These are phyloP conservation scores for Alloteropsis semialata DNA, from an alignment of 176 grass and related monocot species.

Conservation along the genomic window DNA sequence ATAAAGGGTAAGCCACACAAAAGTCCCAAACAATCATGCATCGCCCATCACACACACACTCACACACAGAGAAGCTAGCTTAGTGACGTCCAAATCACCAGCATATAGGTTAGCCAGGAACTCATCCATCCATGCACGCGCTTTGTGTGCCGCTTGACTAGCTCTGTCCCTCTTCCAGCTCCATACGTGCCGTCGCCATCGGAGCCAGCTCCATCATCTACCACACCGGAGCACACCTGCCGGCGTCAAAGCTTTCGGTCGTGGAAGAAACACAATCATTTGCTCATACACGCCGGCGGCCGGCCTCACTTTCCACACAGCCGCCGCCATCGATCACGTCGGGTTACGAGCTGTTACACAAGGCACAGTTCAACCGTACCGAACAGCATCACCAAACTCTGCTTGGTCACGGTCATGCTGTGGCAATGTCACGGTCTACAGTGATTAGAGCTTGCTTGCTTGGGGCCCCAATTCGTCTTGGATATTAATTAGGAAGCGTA, in stretches of 20 bases:
- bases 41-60: neutral
- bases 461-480: neutral
- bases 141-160: neutral
- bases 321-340: conserved; percentile 14
- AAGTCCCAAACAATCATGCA: neutral
- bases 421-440: neutral
- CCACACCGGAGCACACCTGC: too few relatives aligned
- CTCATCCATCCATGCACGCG: conserved; percentile 6
- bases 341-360: neutral
- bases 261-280: neutral
- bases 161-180: neutral
- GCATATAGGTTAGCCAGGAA: neutral
- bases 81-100: neutral
- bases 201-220: neutral
- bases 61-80: too few relatives aligned
- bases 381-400: neutral
- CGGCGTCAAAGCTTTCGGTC: conserved; percentile 19
- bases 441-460: neutral
- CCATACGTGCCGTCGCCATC: neutral
- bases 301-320: conserved; percentile 9
- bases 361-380: too few relatives aligned
- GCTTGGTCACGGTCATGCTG: neutral
- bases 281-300: neutral
- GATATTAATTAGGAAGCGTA: neutral
- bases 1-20: neutral